Percentiles rank a stretch among this genome's conserved stretches.
phyloP scores from a whole-genome alignment of 2,329 filamentous ascomycete genomes.

The Fusarium odoratissimum region DNA sequence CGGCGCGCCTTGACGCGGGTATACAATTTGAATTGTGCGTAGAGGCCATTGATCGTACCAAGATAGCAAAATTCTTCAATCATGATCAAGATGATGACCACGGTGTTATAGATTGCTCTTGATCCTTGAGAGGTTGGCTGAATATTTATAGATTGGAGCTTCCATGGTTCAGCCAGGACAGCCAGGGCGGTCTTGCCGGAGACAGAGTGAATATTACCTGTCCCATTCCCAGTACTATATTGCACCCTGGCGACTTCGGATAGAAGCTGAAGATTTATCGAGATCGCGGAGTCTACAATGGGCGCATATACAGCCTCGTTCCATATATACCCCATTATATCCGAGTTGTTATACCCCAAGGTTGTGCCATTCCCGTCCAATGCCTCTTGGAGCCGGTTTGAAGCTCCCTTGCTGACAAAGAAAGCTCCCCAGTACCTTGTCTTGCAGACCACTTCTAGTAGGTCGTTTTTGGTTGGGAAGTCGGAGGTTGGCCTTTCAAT shows the following conservation, averaged over 20 bases:
- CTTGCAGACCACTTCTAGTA: neutral
- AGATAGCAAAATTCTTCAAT: constrained; percentile 44
- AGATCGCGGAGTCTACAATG: neutral
- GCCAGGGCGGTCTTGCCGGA: constrained; percentile 25
- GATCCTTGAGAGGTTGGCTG: constrained; percentile 39
- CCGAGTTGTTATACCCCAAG: neutral
- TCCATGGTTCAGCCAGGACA: constrained; percentile 38
- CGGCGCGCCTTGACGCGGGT: neutral
- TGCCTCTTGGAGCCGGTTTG: neutral
- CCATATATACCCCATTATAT: neutral
- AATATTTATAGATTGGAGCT: constrained; percentile 35
- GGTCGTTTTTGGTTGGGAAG: neutral
- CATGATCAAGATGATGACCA: constrained; percentile 40
- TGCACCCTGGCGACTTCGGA: neutral
- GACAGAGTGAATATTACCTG: constrained; percentile 3
- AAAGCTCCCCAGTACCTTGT: neutral
- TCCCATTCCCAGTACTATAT: neutral
- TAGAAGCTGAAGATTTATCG: neutral
- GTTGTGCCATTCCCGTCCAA: neutral
- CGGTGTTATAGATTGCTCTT: constrained; percentile 41
- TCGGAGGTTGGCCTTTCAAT: constrained; percentile 14
- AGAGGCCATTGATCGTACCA: constrained; percentile 38
- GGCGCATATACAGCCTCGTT: neutral
- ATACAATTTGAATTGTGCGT: constrained; percentile 39
- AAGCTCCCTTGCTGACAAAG: neutral